Evolutionary conservation across 352 stramenopile genomes (phyloP), one percentile per base, ranked within the genome.

Genomic region (Globisporangium camurandrum): DNA sequence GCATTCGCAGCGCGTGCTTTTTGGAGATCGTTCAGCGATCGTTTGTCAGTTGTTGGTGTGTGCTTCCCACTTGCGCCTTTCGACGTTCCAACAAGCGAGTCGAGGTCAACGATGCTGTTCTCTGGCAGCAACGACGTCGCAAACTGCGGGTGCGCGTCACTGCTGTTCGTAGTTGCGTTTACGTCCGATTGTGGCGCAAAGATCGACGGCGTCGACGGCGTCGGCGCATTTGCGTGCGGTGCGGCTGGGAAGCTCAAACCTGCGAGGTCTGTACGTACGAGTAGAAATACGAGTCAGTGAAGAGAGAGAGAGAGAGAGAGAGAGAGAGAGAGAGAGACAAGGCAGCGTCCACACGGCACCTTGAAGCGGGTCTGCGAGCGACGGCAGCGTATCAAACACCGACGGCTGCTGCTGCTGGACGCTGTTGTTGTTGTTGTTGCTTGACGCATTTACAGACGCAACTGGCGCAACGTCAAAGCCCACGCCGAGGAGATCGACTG

Each of bases 31-130:
- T 84, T 81, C 33, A 86, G 56, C 51, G 71, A 75, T 34, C 65
- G 66, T 34, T 72, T 69, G 31, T 78, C 67, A 10, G 54, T 49
- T 3, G 61, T 54, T n/a, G 57, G 61, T 3, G 54, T 54, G 1
- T 8, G 24, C 6, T 52, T 54, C 40, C 14, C 36, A 8, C 65
- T 52, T 2, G 43, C 39, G 33, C 62, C 69, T 47, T 82, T 84
- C 64, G 74, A 79, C 30, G 80, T 71, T 36, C 69, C 79, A 24
- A 58, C 72, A 11, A 86, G 58, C 51, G 67, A 69, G 31, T 50
- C 65, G 2, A 84, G 70, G 49, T 87, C 69, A 17, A 87, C 68
- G 46, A 87, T 71, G 57, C 81, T 67, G 54, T 84, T 84, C 44
- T 87, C 75, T 4, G 75, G 75, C 24, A 86, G 56, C 22, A 86